Conservation (phyloP, 208 protist genomes). For the Acanthamoeba quina region DNA sequence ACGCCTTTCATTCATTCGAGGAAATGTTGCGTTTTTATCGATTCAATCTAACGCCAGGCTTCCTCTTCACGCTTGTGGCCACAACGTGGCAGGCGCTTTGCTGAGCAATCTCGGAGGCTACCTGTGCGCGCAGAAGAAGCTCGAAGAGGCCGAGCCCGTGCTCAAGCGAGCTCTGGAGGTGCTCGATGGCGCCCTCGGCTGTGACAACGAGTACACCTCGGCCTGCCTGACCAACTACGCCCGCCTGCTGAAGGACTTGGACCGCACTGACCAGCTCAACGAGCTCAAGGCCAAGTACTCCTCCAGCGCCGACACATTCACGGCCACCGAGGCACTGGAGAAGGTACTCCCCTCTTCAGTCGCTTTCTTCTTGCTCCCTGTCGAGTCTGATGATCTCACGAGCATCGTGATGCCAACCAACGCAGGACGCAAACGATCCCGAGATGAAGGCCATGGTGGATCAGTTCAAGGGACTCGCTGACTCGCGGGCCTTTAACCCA, state of each 20-base stretch:
- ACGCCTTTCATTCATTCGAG: neutral
- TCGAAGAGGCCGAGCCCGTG: conserved; percentile 31
- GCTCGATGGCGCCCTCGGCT: neutral
- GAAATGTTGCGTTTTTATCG: too few relatives aligned
- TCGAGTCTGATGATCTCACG: neutral
- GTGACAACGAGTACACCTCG: conserved; percentile 19
- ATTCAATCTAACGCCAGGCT: too few relatives aligned
- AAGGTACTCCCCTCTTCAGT: neutral
- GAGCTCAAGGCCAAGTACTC: conserved; percentile 46
- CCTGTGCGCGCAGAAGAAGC: conserved; percentile 36
- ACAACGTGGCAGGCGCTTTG: conserved; percentile 42
- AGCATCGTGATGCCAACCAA: neutral
- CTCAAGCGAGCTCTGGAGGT: neutral
- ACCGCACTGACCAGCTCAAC: neutral
- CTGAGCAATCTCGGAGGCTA: conserved; percentile 19
- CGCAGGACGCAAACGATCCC: neutral
- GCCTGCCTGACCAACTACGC: neutral
- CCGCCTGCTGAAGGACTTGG: conserved; percentile 24
- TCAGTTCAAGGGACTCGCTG: neutral
- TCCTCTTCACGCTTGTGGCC: neutral
- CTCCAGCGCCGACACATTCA: conserved; percentile 23
- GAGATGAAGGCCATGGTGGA: neutral
- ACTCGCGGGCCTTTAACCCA: neutral
- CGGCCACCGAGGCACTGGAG: neutral
- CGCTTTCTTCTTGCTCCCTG: neutral